A percentile compares a stretch with the other conserved stretches of the same genome.
Evolutionary conservation across 768 basidiomycete species (phyloP).

Genomic region (Neoboletus brunneissimus): DNA sequence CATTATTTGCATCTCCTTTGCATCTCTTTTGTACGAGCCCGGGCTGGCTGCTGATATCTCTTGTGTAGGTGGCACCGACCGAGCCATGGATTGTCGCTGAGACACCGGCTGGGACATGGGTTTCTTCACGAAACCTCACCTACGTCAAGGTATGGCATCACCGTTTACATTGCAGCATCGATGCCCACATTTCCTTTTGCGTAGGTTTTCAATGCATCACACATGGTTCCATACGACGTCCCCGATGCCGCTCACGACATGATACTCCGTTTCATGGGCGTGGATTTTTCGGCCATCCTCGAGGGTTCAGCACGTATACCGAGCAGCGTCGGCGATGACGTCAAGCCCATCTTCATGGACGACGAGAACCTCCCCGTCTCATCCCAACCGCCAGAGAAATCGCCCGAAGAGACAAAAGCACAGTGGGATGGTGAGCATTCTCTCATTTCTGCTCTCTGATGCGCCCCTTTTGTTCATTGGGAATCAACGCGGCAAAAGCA

Average conservation of each 20-base stretch:
- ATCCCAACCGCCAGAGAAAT: slow-evolving; percentile 44
- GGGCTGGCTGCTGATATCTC: neutral
- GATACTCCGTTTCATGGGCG: slow-evolving; percentile 96
- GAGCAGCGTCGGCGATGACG: slow-evolving; percentile 69
- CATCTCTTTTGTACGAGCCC: neutral
- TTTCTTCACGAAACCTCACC: slow-evolving; percentile 82
- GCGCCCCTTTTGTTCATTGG: neutral
- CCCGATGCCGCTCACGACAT: slow-evolving; percentile 92
- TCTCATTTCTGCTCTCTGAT: neutral
- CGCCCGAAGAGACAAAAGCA: slow-evolving; percentile 75
- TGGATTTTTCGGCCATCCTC: slow-evolving; percentile 78
- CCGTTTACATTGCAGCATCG: neutral
- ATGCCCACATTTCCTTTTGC: neutral
- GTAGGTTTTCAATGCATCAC: slow-evolving; percentile 89
- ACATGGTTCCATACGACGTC: slow-evolving; percentile 91
- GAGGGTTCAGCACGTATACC: slow-evolving; percentile 81
- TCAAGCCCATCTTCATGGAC: slow-evolving; percentile 63
- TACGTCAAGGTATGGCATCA: slow-evolving; percentile 70
- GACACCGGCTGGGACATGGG: slow-evolving; percentile 87
- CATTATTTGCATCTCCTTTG: neutral
- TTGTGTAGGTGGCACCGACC: slow-evolving; percentile 56
- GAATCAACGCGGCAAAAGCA: slow-evolving; percentile 43
- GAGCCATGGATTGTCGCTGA: slow-evolving; percentile 75
- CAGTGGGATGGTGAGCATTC: slow-evolving; percentile 79
- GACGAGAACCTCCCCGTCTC: slow-evolving; percentile 39